Percentiles rank a stretch among this genome's conserved stretches.
Conservation (phyloP, 2,329 filamentous ascomycete species). For the Chlorencoelia australis region DNA sequence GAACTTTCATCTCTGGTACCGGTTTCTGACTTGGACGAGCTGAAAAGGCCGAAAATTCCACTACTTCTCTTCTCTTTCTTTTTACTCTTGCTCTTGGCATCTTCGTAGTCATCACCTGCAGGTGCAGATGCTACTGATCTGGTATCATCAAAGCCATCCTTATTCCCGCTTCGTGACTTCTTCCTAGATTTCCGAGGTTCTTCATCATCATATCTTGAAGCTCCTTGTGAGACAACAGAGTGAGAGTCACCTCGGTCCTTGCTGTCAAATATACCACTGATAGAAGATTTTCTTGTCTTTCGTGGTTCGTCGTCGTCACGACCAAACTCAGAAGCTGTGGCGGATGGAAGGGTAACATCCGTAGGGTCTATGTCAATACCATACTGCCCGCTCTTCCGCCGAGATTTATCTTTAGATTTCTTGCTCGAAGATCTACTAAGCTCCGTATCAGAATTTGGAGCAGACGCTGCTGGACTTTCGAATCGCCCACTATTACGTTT, state of each 20-base stretch:
- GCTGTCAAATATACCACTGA: slow-evolving; percentile 33
- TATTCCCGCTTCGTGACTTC: slow-evolving; percentile 31
- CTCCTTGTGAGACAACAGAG: slow-evolving; percentile 38
- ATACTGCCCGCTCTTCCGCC: slow-evolving; percentile 16
- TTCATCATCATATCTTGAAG: slow-evolving; percentile 27
- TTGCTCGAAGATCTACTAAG: slow-evolving; percentile 15
- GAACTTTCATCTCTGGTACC: slow-evolving; percentile 18
- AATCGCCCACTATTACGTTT: slow-evolving; percentile 25
- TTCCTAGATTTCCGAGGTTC: slow-evolving; percentile 23
- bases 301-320: slow-evolving; percentile 28
- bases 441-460: slow-evolving; percentile 12
- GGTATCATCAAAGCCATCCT: slow-evolving; percentile 38
- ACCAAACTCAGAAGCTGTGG: slow-evolving; percentile 21
- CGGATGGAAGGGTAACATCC: slow-evolving; percentile 22
- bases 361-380: slow-evolving; percentile 22
- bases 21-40: slow-evolving; percentile 28
- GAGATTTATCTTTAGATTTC: slow-evolving; percentile 20
- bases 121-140: slow-evolving; percentile 38
- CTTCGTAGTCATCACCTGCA: slow-evolving; percentile 25
- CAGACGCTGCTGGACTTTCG: slow-evolving; percentile 17
- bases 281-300: slow-evolving; percentile 27
- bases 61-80: slow-evolving; percentile 31
- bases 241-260: slow-evolving; percentile 32
- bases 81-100: slow-evolving; percentile 28
- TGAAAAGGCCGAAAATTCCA: slow-evolving; percentile 34